These are phyloP conservation scores for Closterium sp. DNA, from an alignment of 139 green algal species.

Conservation along the genomic window DNA sequence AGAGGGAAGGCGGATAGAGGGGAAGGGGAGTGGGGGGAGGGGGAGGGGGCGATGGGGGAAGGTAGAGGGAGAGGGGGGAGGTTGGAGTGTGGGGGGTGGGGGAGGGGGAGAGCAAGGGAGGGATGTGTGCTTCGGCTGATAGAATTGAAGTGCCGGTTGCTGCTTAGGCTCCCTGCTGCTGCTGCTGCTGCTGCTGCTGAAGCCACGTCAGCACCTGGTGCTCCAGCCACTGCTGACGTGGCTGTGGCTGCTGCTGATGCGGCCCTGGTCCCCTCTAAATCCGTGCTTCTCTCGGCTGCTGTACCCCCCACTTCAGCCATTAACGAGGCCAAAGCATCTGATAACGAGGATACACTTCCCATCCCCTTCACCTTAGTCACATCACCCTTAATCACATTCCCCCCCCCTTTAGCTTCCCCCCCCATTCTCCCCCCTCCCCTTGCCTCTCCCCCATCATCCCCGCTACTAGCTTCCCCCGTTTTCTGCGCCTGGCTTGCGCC, in stretches of 20 bases:
- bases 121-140: no score
- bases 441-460: no score
- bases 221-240: no score
- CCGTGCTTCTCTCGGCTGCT: background rate
- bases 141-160: no score
- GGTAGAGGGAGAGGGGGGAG: background rate
- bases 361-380: background rate
- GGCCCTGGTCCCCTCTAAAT: background rate
- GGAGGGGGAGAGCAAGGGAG: no score
- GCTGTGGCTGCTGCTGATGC: background rate
- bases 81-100: background rate
- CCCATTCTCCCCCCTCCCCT: no score
- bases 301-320: background rate
- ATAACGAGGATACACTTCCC: background rate
- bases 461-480: background rate
- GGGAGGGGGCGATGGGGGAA: no score
- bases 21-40: no score
- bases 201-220: no score
- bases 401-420: no score
- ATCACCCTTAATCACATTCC: background rate
- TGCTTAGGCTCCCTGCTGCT: no score
- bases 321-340: background rate
- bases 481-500: background rate
- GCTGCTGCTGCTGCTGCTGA: no score
- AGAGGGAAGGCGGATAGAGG: background rate